phyloP scores from a whole-genome alignment of 768 basidiomycete species.

The Tricholoma flavovirens region DNA sequence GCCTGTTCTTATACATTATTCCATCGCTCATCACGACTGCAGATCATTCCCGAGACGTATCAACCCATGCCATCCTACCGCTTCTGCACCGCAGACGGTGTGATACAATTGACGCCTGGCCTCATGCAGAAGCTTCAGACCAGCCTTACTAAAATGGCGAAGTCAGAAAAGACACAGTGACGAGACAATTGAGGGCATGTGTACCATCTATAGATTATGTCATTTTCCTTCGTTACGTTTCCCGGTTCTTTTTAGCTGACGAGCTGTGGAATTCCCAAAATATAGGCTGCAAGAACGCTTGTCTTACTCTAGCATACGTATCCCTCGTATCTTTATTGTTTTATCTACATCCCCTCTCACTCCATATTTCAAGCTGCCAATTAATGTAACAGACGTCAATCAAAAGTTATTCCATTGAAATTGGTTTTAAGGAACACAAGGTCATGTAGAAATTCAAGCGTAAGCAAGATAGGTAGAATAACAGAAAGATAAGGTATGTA shows the following conservation, averaged over 20 bases:
- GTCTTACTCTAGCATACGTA: background rate
- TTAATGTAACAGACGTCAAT: too few species aligned
- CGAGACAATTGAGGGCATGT: background rate
- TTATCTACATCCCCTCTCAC: too few species aligned
- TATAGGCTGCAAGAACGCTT: background rate
- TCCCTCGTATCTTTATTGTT: background rate
- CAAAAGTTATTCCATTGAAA: too few species aligned
- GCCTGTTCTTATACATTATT: slow-evolving; percentile 27
- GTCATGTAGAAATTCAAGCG: background rate
- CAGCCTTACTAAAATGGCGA: slow-evolving; percentile 29
- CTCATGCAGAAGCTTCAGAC: slow-evolving; percentile 44
- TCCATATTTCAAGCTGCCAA: too few species aligned
- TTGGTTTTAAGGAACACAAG: too few species aligned
- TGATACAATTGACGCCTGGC: slow-evolving; percentile 63
- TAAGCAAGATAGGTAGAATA: background rate
- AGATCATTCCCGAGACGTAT: slow-evolving; percentile 71
- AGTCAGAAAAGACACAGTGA: slow-evolving; percentile 22
- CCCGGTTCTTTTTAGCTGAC: background rate
- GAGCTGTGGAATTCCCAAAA: background rate
- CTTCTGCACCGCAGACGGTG: slow-evolving; percentile 69
- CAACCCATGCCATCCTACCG: slow-evolving; percentile 83
- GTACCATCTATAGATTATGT: background rate
- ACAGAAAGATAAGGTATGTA: background rate
- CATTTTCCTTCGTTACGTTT: background rate
- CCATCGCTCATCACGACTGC: background rate